Base-by-base conservation (phyloP, 768 basidiomycete genomes). In the Fomitopsis pulvina region DNA sequence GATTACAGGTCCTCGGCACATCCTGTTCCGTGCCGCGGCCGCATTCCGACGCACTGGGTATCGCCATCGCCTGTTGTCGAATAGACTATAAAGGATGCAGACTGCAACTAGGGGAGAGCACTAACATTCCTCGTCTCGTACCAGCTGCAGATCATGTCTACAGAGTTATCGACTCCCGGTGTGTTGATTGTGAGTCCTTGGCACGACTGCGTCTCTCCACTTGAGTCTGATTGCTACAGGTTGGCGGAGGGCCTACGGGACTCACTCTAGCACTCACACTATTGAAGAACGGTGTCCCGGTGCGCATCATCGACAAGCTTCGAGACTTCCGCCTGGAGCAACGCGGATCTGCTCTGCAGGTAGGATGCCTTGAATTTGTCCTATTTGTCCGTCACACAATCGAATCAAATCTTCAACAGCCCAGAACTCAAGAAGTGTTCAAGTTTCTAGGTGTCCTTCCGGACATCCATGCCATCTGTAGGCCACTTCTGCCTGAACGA, bases 321-420 rank as follows among this genome's bases (percentile, higher is more conserved):
- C 22, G 11, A 7, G 14, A 34, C n/a, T 28, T 18, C 46, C 51
- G 20, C 25, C 27, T 52, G 2, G 64, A 60, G n/a, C 49, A 53
- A 11, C 56, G 63, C 9, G 67, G 63, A 0, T 14, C 59, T 16
- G 63, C 54, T n/a, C 30, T 50, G 3, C 26, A 29, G 49, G 49
- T 50, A n/a, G 3, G 38, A 14, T 4, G 14, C 4, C 34, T 37
- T 6, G 4, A n/a, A 37, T 5, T 18, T 37, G 34, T 16, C 5
- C 29, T 14, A 37, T 37, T 37, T 16, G 14, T 16, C 14, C 4
- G 34, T n/a, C n/a, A n/a, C n/a, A n/a, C 34, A 30, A 4, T 18
- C 18, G 34, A 37, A 5, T 16, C 4, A 6, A 16, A 16, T 5
- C 7, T 5, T 12, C 14, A 20, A 8, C 28, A 62, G 59, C 48